phyloP scores from a whole-genome alignment of 768 basidiomycete species.

The Calocybe gangraenosa region DNA sequence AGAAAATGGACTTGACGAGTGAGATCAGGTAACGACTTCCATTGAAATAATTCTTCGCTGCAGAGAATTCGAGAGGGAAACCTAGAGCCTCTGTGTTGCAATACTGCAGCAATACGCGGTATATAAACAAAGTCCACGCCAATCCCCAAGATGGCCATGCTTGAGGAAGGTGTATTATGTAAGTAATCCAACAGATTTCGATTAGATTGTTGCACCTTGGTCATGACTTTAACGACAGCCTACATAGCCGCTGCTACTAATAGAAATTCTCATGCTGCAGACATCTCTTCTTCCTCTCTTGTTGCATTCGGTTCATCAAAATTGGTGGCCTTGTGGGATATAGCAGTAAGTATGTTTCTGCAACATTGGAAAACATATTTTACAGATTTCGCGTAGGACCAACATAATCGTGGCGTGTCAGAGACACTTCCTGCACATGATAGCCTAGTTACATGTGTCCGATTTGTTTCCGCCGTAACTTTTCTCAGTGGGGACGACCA shows the following conservation, averaged over 20 bases:
- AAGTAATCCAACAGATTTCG: no score
- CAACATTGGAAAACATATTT: background rate
- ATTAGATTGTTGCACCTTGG: conserved; percentile 9
- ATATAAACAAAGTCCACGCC: conserved; percentile 74
- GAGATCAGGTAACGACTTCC: conserved; percentile 24
- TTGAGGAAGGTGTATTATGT: no score
- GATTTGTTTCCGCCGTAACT: conserved; percentile 48
- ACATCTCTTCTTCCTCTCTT: conserved; percentile 36
- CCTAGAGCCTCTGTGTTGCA: conserved; percentile 41
- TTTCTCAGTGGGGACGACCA: conserved; percentile 76
- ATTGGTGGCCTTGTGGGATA: conserved; percentile 42
- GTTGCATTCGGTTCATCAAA: conserved; percentile 46
- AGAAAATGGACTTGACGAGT: conserved; percentile 45
- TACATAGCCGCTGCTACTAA: conserved; percentile 48
- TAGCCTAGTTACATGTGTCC: conserved; percentile 71
- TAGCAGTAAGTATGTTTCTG: conserved; percentile 26
- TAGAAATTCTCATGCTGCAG: conserved; percentile 45
- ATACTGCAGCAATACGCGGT: conserved; percentile 56
- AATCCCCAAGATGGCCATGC: conserved; percentile 68
- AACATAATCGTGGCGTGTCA: conserved; percentile 48
- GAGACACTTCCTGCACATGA: conserved; percentile 75
- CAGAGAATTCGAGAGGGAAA: conserved; percentile 67
- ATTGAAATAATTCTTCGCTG: conserved; percentile 37
- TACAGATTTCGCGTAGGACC: conserved; percentile 33
- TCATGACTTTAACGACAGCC: conserved; percentile 27